Conservation (phyloP, 768 basidiomycete genomes). For the Termitomyces sp. region DNA sequence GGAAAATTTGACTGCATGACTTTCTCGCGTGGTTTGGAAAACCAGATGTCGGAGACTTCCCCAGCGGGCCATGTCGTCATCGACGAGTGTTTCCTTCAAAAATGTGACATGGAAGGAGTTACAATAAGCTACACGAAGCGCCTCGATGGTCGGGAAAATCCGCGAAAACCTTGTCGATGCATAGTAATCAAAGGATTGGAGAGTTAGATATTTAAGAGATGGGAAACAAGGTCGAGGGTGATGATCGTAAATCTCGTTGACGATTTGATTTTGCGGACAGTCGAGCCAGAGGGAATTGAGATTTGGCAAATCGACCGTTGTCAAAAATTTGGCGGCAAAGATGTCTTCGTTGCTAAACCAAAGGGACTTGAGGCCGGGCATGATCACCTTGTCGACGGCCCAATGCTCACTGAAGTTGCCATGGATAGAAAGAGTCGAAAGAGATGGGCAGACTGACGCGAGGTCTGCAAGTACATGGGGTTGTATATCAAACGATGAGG, state of each 20-base stretch:
- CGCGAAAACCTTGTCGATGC: slow-evolving; percentile 14
- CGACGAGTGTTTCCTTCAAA: slow-evolving; percentile 14
- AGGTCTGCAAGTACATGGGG: slow-evolving; percentile 3
- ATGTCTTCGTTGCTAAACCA: slow-evolving; percentile 19
- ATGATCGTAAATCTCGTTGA: background rate
- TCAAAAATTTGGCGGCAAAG: slow-evolving; percentile 21
- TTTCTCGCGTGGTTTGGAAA: slow-evolving; percentile 22
- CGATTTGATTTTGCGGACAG: slow-evolving; percentile 16
- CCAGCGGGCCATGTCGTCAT: slow-evolving; percentile 14
- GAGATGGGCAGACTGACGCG: slow-evolving; percentile 12
- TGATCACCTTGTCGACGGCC: slow-evolving; percentile 12
- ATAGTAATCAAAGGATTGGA: slow-evolving; percentile 18
- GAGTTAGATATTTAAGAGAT: slow-evolving; percentile 28
- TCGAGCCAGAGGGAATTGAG: slow-evolving; percentile 32
- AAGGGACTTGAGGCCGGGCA: slow-evolving; percentile 23
- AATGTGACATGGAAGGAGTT: slow-evolving; percentile 14
- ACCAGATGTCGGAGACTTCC: slow-evolving; percentile 20
- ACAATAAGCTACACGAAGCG: slow-evolving; percentile 24
- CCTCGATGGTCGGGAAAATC: slow-evolving; percentile 25
- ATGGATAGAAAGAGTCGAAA: slow-evolving; percentile 26
- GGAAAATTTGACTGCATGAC: slow-evolving; percentile 15
- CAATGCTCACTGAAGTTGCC: slow-evolving; percentile 17
- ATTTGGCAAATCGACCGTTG: slow-evolving; percentile 22
- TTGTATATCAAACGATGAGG: slow-evolving; percentile 5
- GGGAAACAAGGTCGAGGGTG: slow-evolving; percentile 20